Evolutionary conservation across 768 basidiomycete genomes (phyloP).

Genomic region (Phallus indusiatus): DNA sequence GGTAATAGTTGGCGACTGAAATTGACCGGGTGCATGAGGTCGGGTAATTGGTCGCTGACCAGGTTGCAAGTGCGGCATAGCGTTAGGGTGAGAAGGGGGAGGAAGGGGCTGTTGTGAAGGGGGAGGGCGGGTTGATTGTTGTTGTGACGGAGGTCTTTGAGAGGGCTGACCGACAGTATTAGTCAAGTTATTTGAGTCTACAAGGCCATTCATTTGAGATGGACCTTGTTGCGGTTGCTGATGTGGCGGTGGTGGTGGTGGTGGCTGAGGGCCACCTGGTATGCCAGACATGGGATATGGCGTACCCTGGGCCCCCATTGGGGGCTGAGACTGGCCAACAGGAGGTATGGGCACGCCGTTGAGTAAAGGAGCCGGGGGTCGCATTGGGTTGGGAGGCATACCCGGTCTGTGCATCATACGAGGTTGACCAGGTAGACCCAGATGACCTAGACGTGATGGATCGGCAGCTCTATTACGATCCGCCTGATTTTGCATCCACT

Average conservation of each 20-base stretch:
- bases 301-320: not conserved
- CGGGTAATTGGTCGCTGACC: conserved; percentile 32
- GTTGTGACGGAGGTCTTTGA: conserved; percentile 10
- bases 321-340: not conserved
- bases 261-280: not conserved
- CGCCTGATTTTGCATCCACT: conserved; percentile 7
- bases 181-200: not conserved
- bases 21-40: conserved; percentile 37
- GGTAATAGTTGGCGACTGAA: conserved; percentile 53
- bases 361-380: conserved; percentile 1
- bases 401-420: not conserved
- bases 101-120: conserved; percentile 10
- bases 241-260: conserved; percentile 13
- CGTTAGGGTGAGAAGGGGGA: conserved; percentile 10
- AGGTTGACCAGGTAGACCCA: conserved; percentile 6
- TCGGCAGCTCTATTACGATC: conserved; percentile 1
- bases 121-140: conserved; percentile 8
- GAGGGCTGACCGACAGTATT: conserved; percentile 1
- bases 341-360: conserved; percentile 4
- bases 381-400: conserved; percentile 3
- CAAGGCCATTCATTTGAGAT: conserved; percentile 8
- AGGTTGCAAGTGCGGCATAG: conserved; percentile 13
- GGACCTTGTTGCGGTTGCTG: conserved; percentile 6
- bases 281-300: conserved; percentile 1
- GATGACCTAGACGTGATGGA: not conserved